These are phyloP conservation scores for Escallonia rubra DNA, from an alignment of 129 eudicot genomes.

Conservation along the genomic window DNA sequence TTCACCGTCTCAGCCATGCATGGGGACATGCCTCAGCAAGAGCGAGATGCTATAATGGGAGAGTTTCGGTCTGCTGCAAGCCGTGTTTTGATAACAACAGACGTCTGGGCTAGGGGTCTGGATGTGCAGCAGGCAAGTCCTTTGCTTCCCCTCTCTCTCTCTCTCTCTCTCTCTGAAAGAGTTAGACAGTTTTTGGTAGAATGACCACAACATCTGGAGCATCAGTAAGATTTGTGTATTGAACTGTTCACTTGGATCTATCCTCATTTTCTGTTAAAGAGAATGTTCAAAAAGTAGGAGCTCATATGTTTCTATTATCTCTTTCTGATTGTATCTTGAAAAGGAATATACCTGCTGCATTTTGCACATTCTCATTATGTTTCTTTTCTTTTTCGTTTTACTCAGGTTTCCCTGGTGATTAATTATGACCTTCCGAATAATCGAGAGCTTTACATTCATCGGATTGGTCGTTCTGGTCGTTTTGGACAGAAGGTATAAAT, in stretches of 20 bases:
- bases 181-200: too few relatives aligned
- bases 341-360: too few relatives aligned
- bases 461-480: conserved; percentile 98
- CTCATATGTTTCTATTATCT: too few relatives aligned
- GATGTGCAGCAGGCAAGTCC: conserved; percentile 88
- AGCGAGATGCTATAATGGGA: conserved; percentile 89
- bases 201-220: too few relatives aligned
- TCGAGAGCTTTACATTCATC: conserved; percentile 93
- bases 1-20: conserved; percentile 95
- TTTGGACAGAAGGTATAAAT: conserved; percentile 86
- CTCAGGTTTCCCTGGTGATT: conserved; percentile 89
- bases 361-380: background rate
- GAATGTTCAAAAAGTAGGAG: too few relatives aligned
- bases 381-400: too few relatives aligned
- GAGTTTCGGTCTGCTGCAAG: conserved; percentile 72
- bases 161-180: too few relatives aligned
- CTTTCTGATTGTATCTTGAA: too few relatives aligned
- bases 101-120: conserved; percentile 97
- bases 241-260: too few relatives aligned
- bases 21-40: conserved; percentile 98
- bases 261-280: too few relatives aligned
- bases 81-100: conserved; percentile 90
- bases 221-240: too few relatives aligned
- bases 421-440: conserved; percentile 94
- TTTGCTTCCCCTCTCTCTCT: background rate